Percentiles rank a stretch among this genome's conserved stretches.
phyloP scores from a whole-genome alignment of 805 yeast genomes.

The Scheffersomyces stipitis region DNA sequence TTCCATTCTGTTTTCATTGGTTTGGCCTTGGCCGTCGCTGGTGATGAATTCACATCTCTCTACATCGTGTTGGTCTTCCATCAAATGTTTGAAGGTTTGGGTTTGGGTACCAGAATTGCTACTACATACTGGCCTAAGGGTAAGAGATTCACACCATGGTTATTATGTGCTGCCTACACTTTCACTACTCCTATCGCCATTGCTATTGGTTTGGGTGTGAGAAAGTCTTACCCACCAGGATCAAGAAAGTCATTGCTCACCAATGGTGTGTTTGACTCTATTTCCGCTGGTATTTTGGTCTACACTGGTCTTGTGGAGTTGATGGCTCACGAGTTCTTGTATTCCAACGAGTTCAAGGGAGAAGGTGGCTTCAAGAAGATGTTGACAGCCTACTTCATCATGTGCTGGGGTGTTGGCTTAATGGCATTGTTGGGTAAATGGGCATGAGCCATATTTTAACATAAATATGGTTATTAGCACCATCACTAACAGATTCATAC shows the following conservation, averaged over 20 bases:
- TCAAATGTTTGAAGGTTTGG: conserved; percentile 84
- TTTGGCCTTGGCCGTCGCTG: conserved; percentile 72
- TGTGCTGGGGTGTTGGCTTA: conserved; percentile 68
- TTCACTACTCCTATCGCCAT: conserved; percentile 35
- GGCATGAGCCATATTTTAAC: conserved; percentile 59
- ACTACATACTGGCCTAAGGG: conserved; percentile 52
- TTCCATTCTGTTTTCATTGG: conserved; percentile 87
- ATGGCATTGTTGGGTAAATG: conserved; percentile 79
- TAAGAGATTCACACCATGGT: conserved; percentile 49
- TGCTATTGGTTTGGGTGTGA: conserved; percentile 37
- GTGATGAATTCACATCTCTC: conserved; percentile 69
- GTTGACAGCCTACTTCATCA: conserved; percentile 50
- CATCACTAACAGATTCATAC: no score
- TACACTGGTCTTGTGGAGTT: conserved; percentile 38
- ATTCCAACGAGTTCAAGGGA: conserved; percentile 60
- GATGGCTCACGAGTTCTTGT: conserved; percentile 41
- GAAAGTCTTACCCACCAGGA: conserved; percentile 31
- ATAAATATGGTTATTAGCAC: no score
- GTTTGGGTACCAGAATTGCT: conserved; percentile 77
- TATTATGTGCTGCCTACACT: conserved; percentile 27
- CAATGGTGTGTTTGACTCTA: conserved; percentile 34
- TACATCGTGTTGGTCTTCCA: conserved; percentile 73
- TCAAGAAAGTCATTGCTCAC: conserved; percentile 32
- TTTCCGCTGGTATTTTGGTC: conserved; percentile 35
- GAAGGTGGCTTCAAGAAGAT: conserved; percentile 50